Base-by-base conservation (phyloP, 2,329 filamentous ascomycete species). In the Cercospora sp. region DNA sequence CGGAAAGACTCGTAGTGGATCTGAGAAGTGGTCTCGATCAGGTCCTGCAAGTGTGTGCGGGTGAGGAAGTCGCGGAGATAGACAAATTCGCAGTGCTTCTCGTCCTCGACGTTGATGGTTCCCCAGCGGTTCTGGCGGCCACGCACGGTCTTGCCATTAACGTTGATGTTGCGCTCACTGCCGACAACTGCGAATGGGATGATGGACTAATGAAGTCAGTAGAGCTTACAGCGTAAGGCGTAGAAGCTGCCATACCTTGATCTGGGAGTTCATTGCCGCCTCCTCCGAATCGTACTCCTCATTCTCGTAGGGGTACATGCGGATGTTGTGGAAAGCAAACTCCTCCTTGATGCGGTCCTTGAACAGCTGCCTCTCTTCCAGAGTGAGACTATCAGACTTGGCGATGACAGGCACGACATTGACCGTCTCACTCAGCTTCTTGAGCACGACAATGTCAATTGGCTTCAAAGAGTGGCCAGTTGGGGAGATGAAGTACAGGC, bases 231-330 rank as follows among this genome's bases (percentile, higher is more conserved):
- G 30, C n/a, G 45, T 3, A 26, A 34, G 24, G 49, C 6, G 30
- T 34, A 24, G 40, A 37, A 53, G 49, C 21, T 30, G 43, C 69
- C 59, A 55, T 83, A 96, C 94, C 91, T 98, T 98, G 85, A 99
- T 99, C 80, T 97, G 92, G 68, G 89, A 89, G 85, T 98, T 98
- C 83, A 97, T 86, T 70, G 90, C 90, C 77, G 93, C 91, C 85
- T 99, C 95, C 86, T 99, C 95, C 73, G 95, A 91, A 79, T 99
- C 95, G 76, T 98, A 91, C 86, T 99, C 95, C 77, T 99, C 95
- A 80, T 97, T 98, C 82, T 99, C 95, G 82, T 99, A 99, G 69
- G 95, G 95, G 87, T 97, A 99, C 95, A 99, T 99, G 87, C 97
- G 94, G 79, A 99, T 89, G 87, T 98, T 98, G 89, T 99, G 95